phyloP scores from a whole-genome alignment of 768 basidiomycete genomes.

The Phylloporus sp. region DNA sequence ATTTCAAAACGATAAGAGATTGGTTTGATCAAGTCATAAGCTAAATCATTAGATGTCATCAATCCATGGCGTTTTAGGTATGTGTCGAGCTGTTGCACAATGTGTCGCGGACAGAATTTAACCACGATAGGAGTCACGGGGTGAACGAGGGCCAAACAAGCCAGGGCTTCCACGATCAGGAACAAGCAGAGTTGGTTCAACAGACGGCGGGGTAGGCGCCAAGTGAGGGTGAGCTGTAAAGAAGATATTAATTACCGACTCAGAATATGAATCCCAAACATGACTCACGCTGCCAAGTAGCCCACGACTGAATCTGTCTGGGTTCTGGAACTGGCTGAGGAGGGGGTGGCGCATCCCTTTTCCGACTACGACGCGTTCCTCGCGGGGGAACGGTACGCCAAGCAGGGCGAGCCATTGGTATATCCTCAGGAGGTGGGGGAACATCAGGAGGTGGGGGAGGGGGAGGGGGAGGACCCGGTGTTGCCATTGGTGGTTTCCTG shows the following conservation, averaged over 20 bases:
- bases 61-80: neutral
- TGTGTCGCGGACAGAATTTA: neutral
- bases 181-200: constrained; percentile 57
- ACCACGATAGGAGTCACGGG: constrained; percentile 36
- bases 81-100: neutral
- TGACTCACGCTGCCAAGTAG: constrained; percentile 65
- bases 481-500: constrained; percentile 43
- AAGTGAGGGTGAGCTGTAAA: constrained; percentile 53
- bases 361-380: constrained; percentile 40
- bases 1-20: constrained; percentile 18
- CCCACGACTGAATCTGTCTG: constrained; percentile 51
- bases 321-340: constrained; percentile 36
- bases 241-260: constrained; percentile 3
- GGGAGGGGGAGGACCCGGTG: constrained; percentile 36
- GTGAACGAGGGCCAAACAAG: constrained; percentile 77
- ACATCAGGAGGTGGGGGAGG: constrained; percentile 44
- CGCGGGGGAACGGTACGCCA: constrained; percentile 56
- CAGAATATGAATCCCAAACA: constrained; percentile 8
- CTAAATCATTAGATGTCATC: constrained; percentile 20
- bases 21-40: constrained; percentile 9
- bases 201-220: constrained; percentile 58
- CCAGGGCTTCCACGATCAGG: constrained; percentile 59
- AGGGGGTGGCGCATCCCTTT: constrained; percentile 35
- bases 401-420: constrained; percentile 47
- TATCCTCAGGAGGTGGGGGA: constrained; percentile 43